phyloP scores from a whole-genome alignment of 2,329 filamentous ascomycete species.

The Aspergillus ochraceus region DNA sequence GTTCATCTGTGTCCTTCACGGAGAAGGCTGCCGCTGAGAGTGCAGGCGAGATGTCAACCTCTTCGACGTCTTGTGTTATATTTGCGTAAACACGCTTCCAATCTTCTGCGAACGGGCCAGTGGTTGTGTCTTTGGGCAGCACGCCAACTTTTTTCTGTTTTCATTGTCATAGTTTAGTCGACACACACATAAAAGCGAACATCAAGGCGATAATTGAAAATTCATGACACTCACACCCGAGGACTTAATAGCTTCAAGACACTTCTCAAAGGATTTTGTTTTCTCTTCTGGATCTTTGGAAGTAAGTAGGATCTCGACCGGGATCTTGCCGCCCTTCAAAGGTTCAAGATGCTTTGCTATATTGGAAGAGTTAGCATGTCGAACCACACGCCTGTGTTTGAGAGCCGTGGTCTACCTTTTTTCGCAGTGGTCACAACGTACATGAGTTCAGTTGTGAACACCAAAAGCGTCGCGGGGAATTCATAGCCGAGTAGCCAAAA shows the following conservation, averaged over 20 bases:
- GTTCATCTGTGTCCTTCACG: conserved; percentile 91
- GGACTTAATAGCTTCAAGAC: conserved; percentile 81
- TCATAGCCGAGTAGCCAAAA: conserved; percentile 99
- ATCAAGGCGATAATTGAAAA: neutral
- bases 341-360: conserved; percentile 89
- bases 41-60: conserved; percentile 80
- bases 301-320: conserved; percentile 86
- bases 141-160: conserved; percentile 82
- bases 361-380: neutral
- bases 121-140: conserved; percentile 78
- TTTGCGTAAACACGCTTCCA: conserved; percentile 84
- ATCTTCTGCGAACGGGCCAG: conserved; percentile 89
- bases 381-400: neutral
- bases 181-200: neutral
- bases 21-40: conserved; percentile 83
- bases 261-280: conserved; percentile 82
- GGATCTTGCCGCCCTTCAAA: conserved; percentile 87
- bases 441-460: conserved; percentile 83
- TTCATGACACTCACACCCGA: conserved; percentile 66
- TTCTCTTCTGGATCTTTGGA: conserved; percentile 92
- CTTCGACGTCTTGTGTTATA: conserved; percentile 80
- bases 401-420: conserved; percentile 67
- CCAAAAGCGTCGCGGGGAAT: conserved; percentile 91
- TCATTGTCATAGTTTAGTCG: neutral
- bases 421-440: conserved; percentile 96